These are phyloP conservation scores for Halophytophthora batemanensis DNA, from an alignment of 352 stramenopile species.

Conservation along the genomic window DNA sequence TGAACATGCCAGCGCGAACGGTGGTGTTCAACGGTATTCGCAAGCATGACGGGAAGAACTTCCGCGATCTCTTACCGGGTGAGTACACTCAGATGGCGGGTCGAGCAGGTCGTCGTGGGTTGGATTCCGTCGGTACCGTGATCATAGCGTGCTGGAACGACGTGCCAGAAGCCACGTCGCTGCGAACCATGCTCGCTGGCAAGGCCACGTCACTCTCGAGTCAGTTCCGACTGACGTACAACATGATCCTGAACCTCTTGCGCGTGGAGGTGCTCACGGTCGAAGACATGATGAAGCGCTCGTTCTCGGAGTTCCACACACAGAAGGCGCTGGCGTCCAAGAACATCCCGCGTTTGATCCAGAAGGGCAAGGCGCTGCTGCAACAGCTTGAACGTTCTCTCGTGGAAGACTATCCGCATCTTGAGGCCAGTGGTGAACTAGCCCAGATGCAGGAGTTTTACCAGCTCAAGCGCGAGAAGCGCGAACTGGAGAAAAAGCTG, in stretches of 20 bases:
- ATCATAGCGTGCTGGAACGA: too few relatives aligned
- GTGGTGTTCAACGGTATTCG: constrained; percentile 98
- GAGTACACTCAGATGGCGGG: constrained; percentile 97
- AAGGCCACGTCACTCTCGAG: constrained; percentile 66
- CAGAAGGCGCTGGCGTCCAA: constrained; percentile 74
- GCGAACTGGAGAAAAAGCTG: constrained; percentile 64
- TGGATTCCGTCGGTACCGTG: constrained; percentile 97
- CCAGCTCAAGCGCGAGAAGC: constrained; percentile 67
- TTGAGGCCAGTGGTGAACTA: constrained; percentile 60
- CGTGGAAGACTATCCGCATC: constrained; percentile 57
- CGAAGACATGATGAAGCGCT: constrained; percentile 98
- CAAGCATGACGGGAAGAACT: constrained; percentile 96
- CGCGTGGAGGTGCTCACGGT: constrained; percentile 96
- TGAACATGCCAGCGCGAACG: constrained; percentile 99
- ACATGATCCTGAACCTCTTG: constrained; percentile 99
- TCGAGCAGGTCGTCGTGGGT: constrained; percentile 95
- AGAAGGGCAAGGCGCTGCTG: constrained; percentile 53
- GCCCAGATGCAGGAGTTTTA: constrained; percentile 61
- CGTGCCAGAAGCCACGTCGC: too few relatives aligned
- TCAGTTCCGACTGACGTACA: constrained; percentile 98
- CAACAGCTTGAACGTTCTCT: constrained; percentile 47
- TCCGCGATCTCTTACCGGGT: constrained; percentile 95
- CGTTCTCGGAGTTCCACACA: constrained; percentile 95
- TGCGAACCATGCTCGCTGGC: constrained; percentile 90
- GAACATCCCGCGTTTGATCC: constrained; percentile 74